phyloP scores from a whole-genome alignment of 2,329 filamentous ascomycete genomes.

The Alternaria consortialis region DNA sequence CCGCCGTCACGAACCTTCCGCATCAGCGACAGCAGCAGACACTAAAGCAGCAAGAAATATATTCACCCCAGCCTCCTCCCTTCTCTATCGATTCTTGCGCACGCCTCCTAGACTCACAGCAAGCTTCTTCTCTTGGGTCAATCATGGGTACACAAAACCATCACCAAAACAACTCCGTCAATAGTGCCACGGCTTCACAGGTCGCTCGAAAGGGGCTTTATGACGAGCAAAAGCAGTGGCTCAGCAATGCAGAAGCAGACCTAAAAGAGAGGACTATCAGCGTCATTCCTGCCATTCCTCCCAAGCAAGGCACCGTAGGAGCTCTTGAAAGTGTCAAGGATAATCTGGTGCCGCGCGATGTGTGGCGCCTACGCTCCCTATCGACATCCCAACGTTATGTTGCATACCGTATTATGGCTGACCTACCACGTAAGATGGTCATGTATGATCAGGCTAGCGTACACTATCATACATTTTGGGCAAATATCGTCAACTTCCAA shows the following conservation, averaged over 20 bases:
- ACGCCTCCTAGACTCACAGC: too few species aligned
- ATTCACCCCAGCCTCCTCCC: too few species aligned
- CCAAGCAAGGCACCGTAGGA: background rate
- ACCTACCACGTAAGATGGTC: background rate
- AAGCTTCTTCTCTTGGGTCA: background rate
- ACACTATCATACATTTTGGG: background rate
- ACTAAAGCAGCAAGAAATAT: background rate
- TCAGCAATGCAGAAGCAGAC: background rate
- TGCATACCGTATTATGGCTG: background rate
- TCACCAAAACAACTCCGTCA: background rate
- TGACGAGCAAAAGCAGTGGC: background rate
- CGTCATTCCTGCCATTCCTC: background rate
- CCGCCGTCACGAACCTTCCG: background rate
- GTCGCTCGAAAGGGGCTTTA: background rate
- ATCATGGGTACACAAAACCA: background rate
- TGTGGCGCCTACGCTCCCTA: constrained; percentile 1
- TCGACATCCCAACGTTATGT: background rate
- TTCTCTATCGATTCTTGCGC: too few species aligned
- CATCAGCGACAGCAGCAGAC: background rate
- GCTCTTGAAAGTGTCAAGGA: fast-evolving
- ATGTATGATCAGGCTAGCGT: background rate
- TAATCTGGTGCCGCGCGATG: background rate
- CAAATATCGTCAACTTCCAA: background rate
- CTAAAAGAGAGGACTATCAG: fast-evolving
- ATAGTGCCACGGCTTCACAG: too few species aligned